Conservation (phyloP, 2,329 filamentous ascomycete species). For the Colletotrichum siamense region DNA sequence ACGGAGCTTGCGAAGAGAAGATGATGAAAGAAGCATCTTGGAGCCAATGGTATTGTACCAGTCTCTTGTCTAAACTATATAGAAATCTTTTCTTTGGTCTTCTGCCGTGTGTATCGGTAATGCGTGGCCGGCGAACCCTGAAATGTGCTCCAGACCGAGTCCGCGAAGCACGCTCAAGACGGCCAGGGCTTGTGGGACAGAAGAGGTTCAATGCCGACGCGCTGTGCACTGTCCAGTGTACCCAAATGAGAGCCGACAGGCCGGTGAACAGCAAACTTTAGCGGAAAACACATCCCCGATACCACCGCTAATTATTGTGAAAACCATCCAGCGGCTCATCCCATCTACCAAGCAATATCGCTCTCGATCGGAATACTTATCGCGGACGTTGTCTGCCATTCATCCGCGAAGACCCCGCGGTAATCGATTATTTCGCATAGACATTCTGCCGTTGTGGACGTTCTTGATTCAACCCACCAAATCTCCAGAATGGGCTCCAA, state of each 20-base stretch:
- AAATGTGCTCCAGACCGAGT: rapidly evolving
- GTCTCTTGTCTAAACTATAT: neutral
- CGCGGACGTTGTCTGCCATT: neutral
- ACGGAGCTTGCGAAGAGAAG: neutral
- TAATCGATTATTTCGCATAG: neutral
- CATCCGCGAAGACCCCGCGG: rapidly evolving
- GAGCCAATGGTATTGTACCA: rapidly evolving
- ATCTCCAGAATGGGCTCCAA: neutral
- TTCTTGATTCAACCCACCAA: neutral
- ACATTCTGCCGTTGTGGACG: neutral
- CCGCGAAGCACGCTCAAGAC: neutral
- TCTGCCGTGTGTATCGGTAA: neutral
- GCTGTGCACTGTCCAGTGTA: neutral
- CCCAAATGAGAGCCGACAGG: neutral
- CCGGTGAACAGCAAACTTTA: neutral
- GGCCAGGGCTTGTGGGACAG: neutral
- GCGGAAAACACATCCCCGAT: neutral
- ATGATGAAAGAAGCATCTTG: neutral
- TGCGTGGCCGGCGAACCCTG: neutral
- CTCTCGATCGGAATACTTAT: neutral
- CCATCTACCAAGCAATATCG: neutral
- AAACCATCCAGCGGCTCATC: neutral
- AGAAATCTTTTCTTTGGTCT: neutral
- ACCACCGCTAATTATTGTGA: neutral
- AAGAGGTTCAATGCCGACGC: neutral